These are phyloP conservation scores for Lactarius evosmus DNA, from an alignment of 768 basidiomycete species.

Conservation along the genomic window DNA sequence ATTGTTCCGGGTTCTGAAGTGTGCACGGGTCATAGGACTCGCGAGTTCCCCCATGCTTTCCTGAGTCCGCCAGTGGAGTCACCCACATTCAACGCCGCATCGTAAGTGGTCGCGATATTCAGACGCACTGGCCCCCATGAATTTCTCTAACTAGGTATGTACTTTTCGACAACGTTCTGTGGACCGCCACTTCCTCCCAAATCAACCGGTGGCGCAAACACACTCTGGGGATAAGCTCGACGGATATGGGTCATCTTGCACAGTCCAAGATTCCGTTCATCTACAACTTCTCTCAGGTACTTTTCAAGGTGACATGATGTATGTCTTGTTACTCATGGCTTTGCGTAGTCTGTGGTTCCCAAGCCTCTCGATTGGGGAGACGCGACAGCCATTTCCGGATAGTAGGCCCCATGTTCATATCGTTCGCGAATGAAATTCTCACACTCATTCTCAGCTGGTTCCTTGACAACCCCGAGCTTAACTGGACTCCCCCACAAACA, in stretches of 20 bases:
- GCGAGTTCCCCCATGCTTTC: slow-evolving; percentile 64
- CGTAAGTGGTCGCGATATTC: slow-evolving; percentile 37
- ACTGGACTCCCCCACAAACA: slow-evolving; percentile 51
- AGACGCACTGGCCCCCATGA: not conserved
- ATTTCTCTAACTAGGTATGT: slow-evolving; percentile 43
- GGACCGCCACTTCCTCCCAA: slow-evolving; percentile 62
- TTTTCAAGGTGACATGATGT: slow-evolving; percentile 7
- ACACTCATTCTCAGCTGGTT: slow-evolving; percentile 50
- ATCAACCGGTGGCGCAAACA: slow-evolving; percentile 64
- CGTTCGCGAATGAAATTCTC: slow-evolving; percentile 7
- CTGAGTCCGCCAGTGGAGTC: slow-evolving; percentile 60
- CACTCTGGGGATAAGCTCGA: slow-evolving; percentile 45
- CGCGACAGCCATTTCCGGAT: slow-evolving; percentile 52
- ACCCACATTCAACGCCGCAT: slow-evolving; percentile 57
- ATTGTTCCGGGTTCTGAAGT: not conserved
- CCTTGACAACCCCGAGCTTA: slow-evolving; percentile 56
- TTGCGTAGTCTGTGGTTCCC: slow-evolving; percentile 50
- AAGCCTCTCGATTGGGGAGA: slow-evolving; percentile 72
- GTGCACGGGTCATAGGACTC: slow-evolving; percentile 39
- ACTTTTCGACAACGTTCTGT: slow-evolving; percentile 63
- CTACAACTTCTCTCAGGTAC: slow-evolving; percentile 63
- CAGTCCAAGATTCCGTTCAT: slow-evolving; percentile 61
- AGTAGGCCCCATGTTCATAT: slow-evolving; percentile 35
- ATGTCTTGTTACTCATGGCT: slow-evolving; percentile 4
- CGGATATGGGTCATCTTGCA: slow-evolving; percentile 57